Percentiles rank a stretch among this genome's conserved stretches.
phyloP scores from a whole-genome alignment of 371 early-diverging fungal species.

The Nematocida ironsii region DNA sequence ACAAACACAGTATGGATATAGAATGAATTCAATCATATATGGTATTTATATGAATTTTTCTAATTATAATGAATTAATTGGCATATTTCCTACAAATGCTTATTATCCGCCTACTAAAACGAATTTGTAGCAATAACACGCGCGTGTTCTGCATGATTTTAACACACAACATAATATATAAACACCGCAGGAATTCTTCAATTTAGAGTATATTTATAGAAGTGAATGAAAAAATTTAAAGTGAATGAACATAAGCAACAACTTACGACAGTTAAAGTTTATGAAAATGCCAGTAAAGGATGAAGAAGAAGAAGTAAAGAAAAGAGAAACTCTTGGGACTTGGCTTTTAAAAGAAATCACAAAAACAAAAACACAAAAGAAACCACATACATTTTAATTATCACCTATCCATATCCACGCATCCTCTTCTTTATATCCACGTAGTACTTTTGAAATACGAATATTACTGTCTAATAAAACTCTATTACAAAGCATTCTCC shows the following conservation, averaged over 20 bases:
- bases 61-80: too few relatives aligned
- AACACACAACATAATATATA: too few relatives aligned
- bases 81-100: too few relatives aligned
- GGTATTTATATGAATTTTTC: too few relatives aligned
- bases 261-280: constrained; percentile 47
- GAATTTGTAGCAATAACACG: too few relatives aligned
- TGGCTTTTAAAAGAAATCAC: constrained; percentile 27
- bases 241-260: constrained; percentile 52
- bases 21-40: too few relatives aligned
- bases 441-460: neutral
- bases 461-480: constrained; percentile 42
- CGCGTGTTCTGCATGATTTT: too few relatives aligned
- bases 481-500: constrained; percentile 37
- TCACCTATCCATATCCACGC: constrained; percentile 32
- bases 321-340: constrained; percentile 50
- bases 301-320: constrained; percentile 12
- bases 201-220: neutral
- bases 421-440: constrained; percentile 19
- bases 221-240: neutral
- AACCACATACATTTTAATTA: constrained; percentile 16
- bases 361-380: constrained; percentile 11
- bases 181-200: too few relatives aligned
- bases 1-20: too few relatives aligned
- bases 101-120: too few relatives aligned
- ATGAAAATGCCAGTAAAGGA: constrained; percentile 27